Percentiles rank a stretch among this genome's conserved stretches.
phyloP scores from a whole-genome alignment of 306 rosid species.

The Biancaea sappan region DNA sequence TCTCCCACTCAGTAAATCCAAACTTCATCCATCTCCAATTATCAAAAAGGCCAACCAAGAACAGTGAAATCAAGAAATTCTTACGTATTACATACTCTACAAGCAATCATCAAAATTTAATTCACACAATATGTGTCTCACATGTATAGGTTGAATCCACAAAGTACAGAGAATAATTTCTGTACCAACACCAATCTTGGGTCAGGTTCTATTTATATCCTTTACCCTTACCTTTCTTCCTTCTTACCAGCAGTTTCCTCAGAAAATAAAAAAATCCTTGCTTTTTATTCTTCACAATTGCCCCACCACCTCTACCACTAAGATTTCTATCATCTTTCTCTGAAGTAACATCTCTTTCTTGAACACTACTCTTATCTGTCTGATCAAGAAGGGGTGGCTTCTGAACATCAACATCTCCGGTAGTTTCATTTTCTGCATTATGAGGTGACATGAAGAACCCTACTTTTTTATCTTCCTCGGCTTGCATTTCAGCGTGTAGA shows the following conservation, averaged over 20 bases:
- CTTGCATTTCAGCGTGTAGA: conserved; percentile 58
- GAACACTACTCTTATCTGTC: conserved; percentile 33
- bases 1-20: conserved; percentile 26
- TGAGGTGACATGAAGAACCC: conserved; percentile 24
- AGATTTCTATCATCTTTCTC: conserved; percentile 32
- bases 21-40: conserved; percentile 34
- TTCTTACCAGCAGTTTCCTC: conserved; percentile 56
- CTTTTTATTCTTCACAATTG: conserved; percentile 56
- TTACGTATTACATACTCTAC: no score
- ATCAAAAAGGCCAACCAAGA: conserved; percentile 26
- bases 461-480: conserved; percentile 58
- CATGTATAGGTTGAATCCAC: no score
- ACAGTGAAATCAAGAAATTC: not conserved
- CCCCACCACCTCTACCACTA: conserved; percentile 37
- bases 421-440: conserved; percentile 31
- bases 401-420: conserved; percentile 35
- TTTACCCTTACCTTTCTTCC: conserved; percentile 55
- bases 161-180: not conserved
- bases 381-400: conserved; percentile 34
- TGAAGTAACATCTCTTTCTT: conserved; percentile 31
- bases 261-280: conserved; percentile 63
- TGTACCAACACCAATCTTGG: not conserved
- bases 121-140: no score
- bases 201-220: conserved; percentile 19
- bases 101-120: no score